Conservation (phyloP, 805 yeast species). For the Ogataea sp. region DNA sequence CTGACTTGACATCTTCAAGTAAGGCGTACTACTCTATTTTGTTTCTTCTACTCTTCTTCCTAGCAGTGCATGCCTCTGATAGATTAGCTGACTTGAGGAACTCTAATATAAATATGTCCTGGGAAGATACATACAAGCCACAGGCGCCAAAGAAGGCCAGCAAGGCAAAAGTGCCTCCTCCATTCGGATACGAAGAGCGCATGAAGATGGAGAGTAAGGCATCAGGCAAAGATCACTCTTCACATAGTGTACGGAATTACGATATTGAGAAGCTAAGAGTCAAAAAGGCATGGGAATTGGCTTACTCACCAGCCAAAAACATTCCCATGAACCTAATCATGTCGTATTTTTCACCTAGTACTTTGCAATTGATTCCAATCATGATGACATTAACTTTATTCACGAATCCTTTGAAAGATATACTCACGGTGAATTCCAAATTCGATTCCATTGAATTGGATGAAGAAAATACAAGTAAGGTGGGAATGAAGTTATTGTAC, state of each 20-base stretch:
- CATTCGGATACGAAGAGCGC: slow-evolving; percentile 13
- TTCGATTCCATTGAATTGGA: slow-evolving; percentile 31
- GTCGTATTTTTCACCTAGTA: slow-evolving; percentile 90
- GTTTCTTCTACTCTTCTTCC: no score
- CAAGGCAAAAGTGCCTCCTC: slow-evolving; percentile 7
- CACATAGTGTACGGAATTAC: slow-evolving; percentile 4
- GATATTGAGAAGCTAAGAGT: slow-evolving; percentile 32
- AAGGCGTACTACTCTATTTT: no score
- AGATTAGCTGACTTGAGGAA: no score
- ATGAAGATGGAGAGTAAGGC: slow-evolving; percentile 1
- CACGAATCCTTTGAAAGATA: slow-evolving; percentile 68
- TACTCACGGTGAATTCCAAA: slow-evolving; percentile 45
- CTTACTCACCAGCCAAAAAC: slow-evolving; percentile 68
- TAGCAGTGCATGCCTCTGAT: no score
- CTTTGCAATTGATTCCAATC: slow-evolving; percentile 83
- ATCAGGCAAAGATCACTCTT: neutral
- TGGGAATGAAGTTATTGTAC: slow-evolving; percentile 19
- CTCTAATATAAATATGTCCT: neutral
- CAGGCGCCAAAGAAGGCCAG: neutral
- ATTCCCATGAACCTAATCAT: slow-evolving; percentile 87
- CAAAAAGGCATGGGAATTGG: slow-evolving; percentile 81
- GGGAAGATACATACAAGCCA: slow-evolving; percentile 4
- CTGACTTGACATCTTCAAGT: no score
- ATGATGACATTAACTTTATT: slow-evolving; percentile 84
- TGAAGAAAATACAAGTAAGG: slow-evolving; percentile 10